A percentile compares a stretch with the other conserved stretches of the same genome.
These are phyloP conservation scores for Phyllosticta ampelicida DNA, from an alignment of 2,329 filamentous ascomycete species.

Conservation along the genomic window DNA sequence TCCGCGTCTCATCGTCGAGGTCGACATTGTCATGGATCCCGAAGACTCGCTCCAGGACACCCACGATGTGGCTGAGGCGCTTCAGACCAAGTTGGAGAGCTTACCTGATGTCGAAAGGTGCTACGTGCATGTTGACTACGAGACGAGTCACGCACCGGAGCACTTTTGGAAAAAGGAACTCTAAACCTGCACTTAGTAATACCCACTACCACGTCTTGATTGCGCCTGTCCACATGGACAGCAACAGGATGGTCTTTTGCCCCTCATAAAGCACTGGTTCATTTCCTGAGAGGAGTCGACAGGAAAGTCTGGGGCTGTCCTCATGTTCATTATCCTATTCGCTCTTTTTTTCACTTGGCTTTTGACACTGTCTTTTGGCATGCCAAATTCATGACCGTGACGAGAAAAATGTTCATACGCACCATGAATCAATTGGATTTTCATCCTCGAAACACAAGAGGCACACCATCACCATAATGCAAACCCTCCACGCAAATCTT, in stretches of 20 bases:
- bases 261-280: neutral
- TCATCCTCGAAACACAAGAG: neutral
- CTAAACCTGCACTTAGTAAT: conserved; percentile 19
- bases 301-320: no score
- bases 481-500: neutral
- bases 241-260: neutral
- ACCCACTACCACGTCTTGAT: neutral
- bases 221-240: no score
- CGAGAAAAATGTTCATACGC: neutral
- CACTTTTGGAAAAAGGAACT: conserved; percentile 59
- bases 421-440: neutral
- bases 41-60: conserved; percentile 61
- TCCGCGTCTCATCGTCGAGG: conserved; percentile 81
- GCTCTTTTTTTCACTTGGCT: neutral
- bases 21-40: conserved; percentile 89
- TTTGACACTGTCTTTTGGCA: neutral
- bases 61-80: conserved; percentile 85
- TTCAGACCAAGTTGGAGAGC: conserved; percentile 90
- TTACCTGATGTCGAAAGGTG: conserved; percentile 85
- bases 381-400: neutral
- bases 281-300: neutral
- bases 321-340: neutral
- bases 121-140: conserved; percentile 96
- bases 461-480: neutral
- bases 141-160: conserved; percentile 91